Evolutionary conservation across 371 early-diverging fungal species (phyloP), one percentile per base, ranked within the genome.

Genomic region (Mucor mucedo): DNA sequence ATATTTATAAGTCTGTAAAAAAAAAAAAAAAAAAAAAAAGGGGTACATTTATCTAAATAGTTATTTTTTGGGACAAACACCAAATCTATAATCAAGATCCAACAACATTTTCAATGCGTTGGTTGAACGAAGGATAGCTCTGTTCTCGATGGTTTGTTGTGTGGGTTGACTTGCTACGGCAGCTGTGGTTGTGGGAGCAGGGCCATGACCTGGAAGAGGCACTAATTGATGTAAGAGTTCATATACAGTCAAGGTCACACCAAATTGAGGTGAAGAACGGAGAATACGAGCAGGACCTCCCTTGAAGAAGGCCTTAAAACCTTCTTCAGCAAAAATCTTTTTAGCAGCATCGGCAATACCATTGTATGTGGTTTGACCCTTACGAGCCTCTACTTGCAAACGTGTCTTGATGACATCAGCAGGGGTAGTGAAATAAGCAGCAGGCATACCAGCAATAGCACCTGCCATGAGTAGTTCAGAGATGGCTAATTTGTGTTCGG

Each of bases 361-460:
- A 8, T 69, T 84, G 80, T 95, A 97, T 5, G 85, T 77, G 4
- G 94, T 91, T 67, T 98, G 93, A 47, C 98, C 98, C 56, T 89
- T 87, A 14, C 89, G 80, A 11, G 95, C 92, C 55, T 93, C 95
- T 28, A 97, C 98, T 77, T 98, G 98, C 11, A 98, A 81, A 62
- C 98, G 90, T 3, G 98, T 98, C 82, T 98, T 98, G 84, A 98
- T 97, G 14, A 98, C 98, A 80, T 98, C 98, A 21, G 97, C 97
- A 5, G 98, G 98, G 1, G 99, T 98, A 44, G 96, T 95, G 42
- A 97, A 87, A 72, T 96, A 97, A 27, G 98, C 97, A 32, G 95
- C 98, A 16, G 98, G 97, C 90, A 98, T 96, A 75, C 98, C 98
- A 52, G 98, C 94, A 55, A 93, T 81, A 7, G 97, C 96, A 75